Percentiles rank a stretch among this genome's conserved stretches.
phyloP scores from a whole-genome alignment of 2,329 filamentous ascomycete genomes.

The Fonsecaea monophora region DNA sequence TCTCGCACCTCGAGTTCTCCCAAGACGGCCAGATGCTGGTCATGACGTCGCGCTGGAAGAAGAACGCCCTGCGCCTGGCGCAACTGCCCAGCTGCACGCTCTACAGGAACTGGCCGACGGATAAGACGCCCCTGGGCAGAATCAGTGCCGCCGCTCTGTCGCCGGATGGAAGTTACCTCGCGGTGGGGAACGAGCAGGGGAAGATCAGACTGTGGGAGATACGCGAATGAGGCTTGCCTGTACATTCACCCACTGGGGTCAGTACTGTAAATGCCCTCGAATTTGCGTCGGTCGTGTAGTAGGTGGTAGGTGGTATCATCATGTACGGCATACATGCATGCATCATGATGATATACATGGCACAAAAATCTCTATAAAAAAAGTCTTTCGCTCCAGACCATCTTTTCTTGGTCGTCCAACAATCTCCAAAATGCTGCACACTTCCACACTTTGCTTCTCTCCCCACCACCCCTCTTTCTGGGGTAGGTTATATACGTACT shows the following conservation, averaged over 20 bases:
- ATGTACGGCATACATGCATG: neutral
- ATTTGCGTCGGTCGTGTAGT: neutral
- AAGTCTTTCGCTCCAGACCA: neutral
- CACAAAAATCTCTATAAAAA: neutral
- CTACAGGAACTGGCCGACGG: constrained; percentile 96
- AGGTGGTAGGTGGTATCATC: neutral
- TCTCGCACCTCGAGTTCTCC: constrained; percentile 79
- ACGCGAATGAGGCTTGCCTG: constrained; percentile 57
- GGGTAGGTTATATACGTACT: neutral
- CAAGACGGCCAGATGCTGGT: constrained; percentile 88
- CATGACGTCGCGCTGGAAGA: constrained; percentile 85
- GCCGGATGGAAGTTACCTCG: constrained; percentile 56
- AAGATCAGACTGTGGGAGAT: constrained; percentile 94
- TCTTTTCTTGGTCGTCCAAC: no score
- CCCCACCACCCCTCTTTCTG: no score
- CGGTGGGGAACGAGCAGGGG: constrained; percentile 86
- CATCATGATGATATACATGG: neutral
- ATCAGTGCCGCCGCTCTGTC: constrained; percentile 71
- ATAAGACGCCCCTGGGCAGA: constrained; percentile 83
- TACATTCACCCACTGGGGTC: neutral
- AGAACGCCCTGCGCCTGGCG: constrained; percentile 83
- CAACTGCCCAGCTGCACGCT: constrained; percentile 92
- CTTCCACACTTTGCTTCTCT: no score
- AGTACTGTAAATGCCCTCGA: neutral
- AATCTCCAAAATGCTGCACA: no score